Base-by-base conservation (phyloP, 768 basidiomycete genomes). In the Tricholoma matsutake region DNA sequence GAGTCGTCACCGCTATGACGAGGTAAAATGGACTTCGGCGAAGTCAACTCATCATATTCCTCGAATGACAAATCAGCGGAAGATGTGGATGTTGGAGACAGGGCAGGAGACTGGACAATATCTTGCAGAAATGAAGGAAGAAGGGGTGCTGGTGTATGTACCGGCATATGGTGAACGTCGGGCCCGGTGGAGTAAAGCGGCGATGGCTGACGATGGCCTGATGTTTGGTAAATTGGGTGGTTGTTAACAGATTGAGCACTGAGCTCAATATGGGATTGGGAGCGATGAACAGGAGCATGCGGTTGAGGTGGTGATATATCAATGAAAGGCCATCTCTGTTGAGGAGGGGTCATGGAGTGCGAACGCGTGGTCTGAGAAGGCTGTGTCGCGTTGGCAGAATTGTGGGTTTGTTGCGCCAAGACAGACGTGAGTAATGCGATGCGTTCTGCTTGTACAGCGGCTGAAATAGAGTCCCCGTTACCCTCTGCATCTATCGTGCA, bases 381-480 rank as follows among this genome's bases (percentile, higher is more conserved):
- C 58, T 65, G 65, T 22, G 64, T 56, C 16, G 62, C 54, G 32
- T 54, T 56, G 1, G 58, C 54, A 16, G 62, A 64, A 6, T 54
- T 54, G 63, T 85, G 81, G 16, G 82, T 82, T 67, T 86, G 85
- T 67, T 86, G 85, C 2, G 84, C 75, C 56, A 93, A 83, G 45
- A 92, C 87, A 55, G 87, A 85, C 1, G 90, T 89, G 54, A 94
- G 81, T 18, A 93, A 79, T 25, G 88, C 86, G 64, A 94, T 92
- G 57, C 92, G 86, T 69, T 93, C 92, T 14, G 89, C 86, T 72
- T 94, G 92, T 45, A 93, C 91, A 22, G 89, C 88, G 37, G 87
- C 83, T 49, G 91, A 92, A 67, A 93, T 91, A 3, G 90, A 92
- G 71, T 94, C 92, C 3, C 91, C 90, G 66, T 94, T 93, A 1